Percentiles rank a stretch among this genome's conserved stretches.
Conservation (phyloP, 768 basidiomycete species). For the Lentinus tigrinus region DNA sequence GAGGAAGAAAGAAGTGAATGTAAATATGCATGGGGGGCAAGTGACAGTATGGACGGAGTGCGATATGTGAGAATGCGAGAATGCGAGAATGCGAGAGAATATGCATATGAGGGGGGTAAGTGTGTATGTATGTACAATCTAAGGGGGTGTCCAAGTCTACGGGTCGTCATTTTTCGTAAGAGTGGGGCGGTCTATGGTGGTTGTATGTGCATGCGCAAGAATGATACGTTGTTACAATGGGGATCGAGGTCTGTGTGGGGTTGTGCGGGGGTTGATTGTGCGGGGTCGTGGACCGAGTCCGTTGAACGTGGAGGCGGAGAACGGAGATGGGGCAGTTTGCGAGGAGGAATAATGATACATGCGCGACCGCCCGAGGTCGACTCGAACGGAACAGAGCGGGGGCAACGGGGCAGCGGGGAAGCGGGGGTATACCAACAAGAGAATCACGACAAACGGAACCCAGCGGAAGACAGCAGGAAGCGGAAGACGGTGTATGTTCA, state of each 20-base stretch:
- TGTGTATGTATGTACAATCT: conserved; percentile 1
- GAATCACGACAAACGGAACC: not conserved
- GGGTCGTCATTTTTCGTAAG: conserved; percentile 3
- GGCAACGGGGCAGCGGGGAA: not conserved
- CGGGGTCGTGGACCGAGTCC: not conserved
- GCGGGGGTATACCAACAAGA: not conserved
- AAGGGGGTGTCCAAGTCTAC: not conserved
- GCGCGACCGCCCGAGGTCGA: not conserved
- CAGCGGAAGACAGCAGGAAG: not conserved
- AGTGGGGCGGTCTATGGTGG: conserved; percentile 1
- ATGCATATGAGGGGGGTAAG: not conserved
- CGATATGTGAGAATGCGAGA: not conserved
- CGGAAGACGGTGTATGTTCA: not conserved
- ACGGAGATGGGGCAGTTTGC: not conserved
- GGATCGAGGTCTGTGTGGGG: not conserved
- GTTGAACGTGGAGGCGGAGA: not conserved
- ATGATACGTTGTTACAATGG: not conserved
- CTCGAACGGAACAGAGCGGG: not conserved
- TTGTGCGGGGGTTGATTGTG: not conserved
- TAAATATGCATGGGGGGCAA: not conserved
- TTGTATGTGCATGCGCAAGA: not conserved
- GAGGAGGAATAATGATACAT: conserved; percentile 14
- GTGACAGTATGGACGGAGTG: not conserved
- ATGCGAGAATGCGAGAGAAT: not conserved
- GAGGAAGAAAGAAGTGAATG: no score